phyloP scores from a whole-genome alignment of 2,329 filamentous ascomycete species.

The Ophiostoma australiae region DNA sequence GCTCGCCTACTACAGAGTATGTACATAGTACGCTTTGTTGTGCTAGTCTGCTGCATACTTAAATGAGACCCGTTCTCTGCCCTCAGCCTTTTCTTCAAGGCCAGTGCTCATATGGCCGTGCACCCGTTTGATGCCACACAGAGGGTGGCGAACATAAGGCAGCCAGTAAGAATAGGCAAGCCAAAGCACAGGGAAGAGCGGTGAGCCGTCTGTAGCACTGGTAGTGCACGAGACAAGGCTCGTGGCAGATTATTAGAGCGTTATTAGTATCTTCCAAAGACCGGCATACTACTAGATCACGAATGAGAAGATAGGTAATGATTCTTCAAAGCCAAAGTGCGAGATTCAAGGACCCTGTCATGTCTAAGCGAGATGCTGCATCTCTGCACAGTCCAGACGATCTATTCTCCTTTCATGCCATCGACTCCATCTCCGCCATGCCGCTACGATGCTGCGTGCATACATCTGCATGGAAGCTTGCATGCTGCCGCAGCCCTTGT shows the following conservation, averaged over 20 bases:
- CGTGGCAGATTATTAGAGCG: background rate
- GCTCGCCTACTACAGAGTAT: no score
- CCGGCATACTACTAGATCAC: no score
- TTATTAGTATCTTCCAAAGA: no score
- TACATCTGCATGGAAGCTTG: background rate
- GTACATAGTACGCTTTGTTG: background rate
- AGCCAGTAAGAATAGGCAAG: background rate
- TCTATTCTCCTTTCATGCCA: background rate
- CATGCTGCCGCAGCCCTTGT: background rate
- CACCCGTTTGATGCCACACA: no score
- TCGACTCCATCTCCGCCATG: background rate
- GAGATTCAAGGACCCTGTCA: background rate
- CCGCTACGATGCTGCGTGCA: background rate
- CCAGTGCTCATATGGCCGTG: background rate
- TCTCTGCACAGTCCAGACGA: background rate
- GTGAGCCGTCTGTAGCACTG: background rate
- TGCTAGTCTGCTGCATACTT: background rate
- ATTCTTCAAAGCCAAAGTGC: background rate
- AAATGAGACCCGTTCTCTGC: background rate
- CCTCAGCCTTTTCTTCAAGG: background rate
- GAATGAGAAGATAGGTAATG: no score
- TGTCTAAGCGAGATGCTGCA: background rate
- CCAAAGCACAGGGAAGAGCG: background rate
- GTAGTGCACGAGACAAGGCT: background rate
- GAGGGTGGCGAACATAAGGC: no score